Base-by-base conservation (phyloP, 139 green algal genomes). In the Astrephomene gubernaculifera region DNA sequence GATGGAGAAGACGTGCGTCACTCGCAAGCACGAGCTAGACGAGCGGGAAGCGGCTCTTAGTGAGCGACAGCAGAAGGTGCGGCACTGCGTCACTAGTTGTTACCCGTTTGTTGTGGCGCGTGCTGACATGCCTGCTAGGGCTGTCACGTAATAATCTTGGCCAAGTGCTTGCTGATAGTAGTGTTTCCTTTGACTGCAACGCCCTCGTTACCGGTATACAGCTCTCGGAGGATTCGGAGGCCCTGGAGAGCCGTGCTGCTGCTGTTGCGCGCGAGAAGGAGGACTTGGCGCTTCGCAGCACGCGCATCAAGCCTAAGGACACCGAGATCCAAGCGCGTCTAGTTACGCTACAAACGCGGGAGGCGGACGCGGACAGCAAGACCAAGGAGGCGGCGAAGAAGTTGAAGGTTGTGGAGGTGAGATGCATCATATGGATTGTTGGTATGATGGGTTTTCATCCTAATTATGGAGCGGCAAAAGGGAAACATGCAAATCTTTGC, bases 21-120 rank as follows among this genome's bases (percentile, higher is more conserved):
- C 60, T 2, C 76, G 76, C 38, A 71, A 71, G 57, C 76, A 83
- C 31, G 60, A 49, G 27, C 76, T 83, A 4, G 76, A 83, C 60
- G 60, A 43, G 39, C 76, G 76, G 10, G 60, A 83, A n/a, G 76
- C 76, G 2, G 31, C n/a, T 0, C 39, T 83, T 3, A 24, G 21
- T 17, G 76, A 83, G 4, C 76, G 38, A 2, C 38, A 67, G 10
- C 14, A 10, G 2, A 83, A 83, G 76, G 76, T 83, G 19, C 5
- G 76, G n/a, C n/a, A n/a, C n/a, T n/a, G n/a, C n/a, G n/a, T n/a
- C n/a, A n/a, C n/a, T n/a, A n/a, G n/a, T n/a, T n/a, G n/a, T n/a
- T n/a, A n/a, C n/a, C n/a, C n/a, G n/a, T n/a, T n/a, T n/a, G n/a
- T n/a, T n/a, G n/a, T n/a, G n/a, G n/a, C n/a, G n/a, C n/a, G n/a